Base-by-base conservation (phyloP, 2,329 filamentous ascomycete species). In the Blastomyces silverae region DNA sequence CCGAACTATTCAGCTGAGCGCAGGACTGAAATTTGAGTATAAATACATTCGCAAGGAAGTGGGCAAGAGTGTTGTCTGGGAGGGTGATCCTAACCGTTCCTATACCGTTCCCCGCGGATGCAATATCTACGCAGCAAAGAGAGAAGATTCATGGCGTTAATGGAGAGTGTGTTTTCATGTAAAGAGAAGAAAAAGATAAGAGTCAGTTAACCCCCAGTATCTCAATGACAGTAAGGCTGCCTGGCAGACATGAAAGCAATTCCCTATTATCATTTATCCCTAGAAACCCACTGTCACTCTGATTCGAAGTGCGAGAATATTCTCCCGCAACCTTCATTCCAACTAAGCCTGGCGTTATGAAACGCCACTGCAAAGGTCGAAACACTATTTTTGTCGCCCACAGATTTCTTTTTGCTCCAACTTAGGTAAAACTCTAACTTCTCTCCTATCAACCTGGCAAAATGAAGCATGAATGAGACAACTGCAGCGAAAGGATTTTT, bases 11-110 rank as follows among this genome's bases (percentile, higher is more conserved):
- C 78, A 76, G 1, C 74, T 91, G 20, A 75, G 79, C 0, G 79
- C 84, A 0, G 87, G 87, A 2, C 79, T 79, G 59, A 76, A 74
- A 2, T 78, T 91, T 55, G 71, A 85, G 77, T 91, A 90, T 74
- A 90, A 91, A 78, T 91, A 85, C 72, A 83, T 91, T 69, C 83
- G 84, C 61, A 81, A 87, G 53, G 79, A 80, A 65, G 71, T 75
- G 0, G 81, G 83, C 69, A 84, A 86, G 0, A 77, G 76, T 0
- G 75, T 88, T 10, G 79, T 76, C 2, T 91, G 88, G 88, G 88
- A 91, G 77, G 79, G 77, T 60, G 87, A 88, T 68, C 76, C 79
- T 4, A 79, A 81, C 66, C 73, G 77, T 37, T 70, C 64, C 34
- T 80, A 76, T 65, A 78, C 74, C 0, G 78, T 82, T 22, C 74